These are phyloP conservation scores for Euphorbia lathyris DNA, from an alignment of 345 rosid genomes.

Conservation along the genomic window DNA sequence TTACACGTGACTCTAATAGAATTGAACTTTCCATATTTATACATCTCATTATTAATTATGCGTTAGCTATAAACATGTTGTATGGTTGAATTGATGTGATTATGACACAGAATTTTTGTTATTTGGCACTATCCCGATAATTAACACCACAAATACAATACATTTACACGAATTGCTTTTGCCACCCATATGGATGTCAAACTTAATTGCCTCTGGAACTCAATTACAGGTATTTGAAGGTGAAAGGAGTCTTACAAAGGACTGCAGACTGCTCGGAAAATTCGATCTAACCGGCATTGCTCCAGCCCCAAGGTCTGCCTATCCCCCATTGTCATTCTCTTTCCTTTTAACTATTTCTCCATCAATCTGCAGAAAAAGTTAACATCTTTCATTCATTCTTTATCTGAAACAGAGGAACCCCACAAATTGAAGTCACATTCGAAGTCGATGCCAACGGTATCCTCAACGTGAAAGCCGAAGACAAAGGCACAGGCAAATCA, in stretches of 20 bases:
- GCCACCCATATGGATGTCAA: constrained; percentile 2
- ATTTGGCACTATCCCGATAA: too few relatives aligned
- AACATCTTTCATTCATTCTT: neutral
- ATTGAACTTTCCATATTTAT: too few relatives aligned
- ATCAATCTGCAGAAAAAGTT: neutral
- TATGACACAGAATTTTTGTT: too few relatives aligned
- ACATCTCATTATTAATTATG: too few relatives aligned
- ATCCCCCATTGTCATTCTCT: neutral
- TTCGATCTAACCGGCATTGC: constrained; percentile 80
- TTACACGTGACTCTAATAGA: too few relatives aligned
- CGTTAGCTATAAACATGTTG: too few relatives aligned
- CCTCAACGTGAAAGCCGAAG: constrained; percentile 87
- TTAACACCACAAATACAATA: too few relatives aligned
- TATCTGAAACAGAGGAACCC: constrained; percentile 69
- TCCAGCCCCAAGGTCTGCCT: constrained; percentile 79
- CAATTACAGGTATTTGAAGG: constrained; percentile 82
- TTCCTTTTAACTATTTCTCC: neutral
- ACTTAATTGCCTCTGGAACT: neutral
- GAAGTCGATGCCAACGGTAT: constrained; percentile 97
- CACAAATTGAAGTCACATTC: constrained; percentile 95
- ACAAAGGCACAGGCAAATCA: constrained; percentile 80
- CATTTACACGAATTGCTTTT: neutral
- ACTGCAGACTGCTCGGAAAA: constrained; percentile 80
- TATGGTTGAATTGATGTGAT: too few relatives aligned
- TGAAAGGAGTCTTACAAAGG: constrained; percentile 96